Evolutionary conservation across 345 rosid genomes (phyloP).

Genomic region (Melaleuca alternifolia): DNA sequence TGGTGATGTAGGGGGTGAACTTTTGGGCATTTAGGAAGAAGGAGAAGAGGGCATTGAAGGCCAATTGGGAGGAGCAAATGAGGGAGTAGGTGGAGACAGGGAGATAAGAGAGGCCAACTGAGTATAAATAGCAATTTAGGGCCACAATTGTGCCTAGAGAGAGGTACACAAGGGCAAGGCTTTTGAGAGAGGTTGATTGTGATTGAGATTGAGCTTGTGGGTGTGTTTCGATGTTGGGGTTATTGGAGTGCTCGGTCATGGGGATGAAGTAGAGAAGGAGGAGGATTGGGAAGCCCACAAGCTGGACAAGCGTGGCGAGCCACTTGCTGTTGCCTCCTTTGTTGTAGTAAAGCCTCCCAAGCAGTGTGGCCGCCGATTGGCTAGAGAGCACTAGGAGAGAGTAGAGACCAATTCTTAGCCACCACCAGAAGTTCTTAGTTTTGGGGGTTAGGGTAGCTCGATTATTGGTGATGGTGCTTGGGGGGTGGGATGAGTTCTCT

Average conservation of each 20-base stretch:
- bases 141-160: conserved; percentile 8
- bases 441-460: background rate
- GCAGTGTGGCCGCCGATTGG: conserved; percentile 20
- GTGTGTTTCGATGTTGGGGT: background rate
- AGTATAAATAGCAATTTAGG: conserved; percentile 10
- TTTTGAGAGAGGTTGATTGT: conserved; percentile 1
- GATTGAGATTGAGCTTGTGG: background rate
- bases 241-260: background rate
- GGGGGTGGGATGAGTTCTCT: background rate
- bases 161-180: conserved; percentile 14
- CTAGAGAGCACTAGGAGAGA: conserved; percentile 12
- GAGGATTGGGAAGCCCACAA: conserved; percentile 26
- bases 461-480: background rate
- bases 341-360: conserved; percentile 29
- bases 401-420: background rate
- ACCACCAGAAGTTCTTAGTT: background rate
- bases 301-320: conserved; percentile 23
- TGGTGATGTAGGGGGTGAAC: conserved; percentile 28
- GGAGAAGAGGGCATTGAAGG: conserved; percentile 36
- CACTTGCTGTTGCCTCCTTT: conserved; percentile 41
- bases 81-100: conserved; percentile 39
- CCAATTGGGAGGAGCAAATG: conserved; percentile 27
- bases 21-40: conserved; percentile 29
- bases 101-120: conserved; percentile 31
- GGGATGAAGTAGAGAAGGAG: conserved; percentile 17